Conservation (phyloP, 208 protist genomes). For the Novymonas esmeraldas region DNA sequence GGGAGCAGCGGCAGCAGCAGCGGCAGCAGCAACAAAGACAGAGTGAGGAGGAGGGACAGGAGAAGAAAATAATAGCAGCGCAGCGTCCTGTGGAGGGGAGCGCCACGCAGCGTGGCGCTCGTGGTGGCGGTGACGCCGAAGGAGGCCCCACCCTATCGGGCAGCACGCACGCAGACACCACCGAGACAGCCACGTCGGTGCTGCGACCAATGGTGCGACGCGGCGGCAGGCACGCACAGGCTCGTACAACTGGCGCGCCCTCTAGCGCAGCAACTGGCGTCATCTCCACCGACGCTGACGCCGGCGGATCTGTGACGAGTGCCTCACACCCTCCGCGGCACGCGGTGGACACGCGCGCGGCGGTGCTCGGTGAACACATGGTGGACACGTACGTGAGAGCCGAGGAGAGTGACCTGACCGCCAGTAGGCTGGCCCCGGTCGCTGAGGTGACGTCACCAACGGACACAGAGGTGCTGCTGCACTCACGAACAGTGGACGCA, state of each 20-base stretch:
- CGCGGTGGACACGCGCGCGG: not conserved
- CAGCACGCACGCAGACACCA: not conserved
- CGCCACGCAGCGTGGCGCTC: slow-evolving; percentile 4
- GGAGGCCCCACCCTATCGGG: not conserved
- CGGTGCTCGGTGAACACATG: not conserved
- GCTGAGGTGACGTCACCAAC: slow-evolving; percentile 5
- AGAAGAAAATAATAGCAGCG: not conserved
- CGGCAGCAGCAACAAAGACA: too few species aligned
- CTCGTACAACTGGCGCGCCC: not conserved
- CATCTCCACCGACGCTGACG: not conserved
- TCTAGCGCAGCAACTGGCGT: not conserved
- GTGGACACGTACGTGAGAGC: slow-evolving; percentile 5
- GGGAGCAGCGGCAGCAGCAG: too few species aligned
- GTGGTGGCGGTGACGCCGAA: not conserved
- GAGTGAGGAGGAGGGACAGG: not conserved
- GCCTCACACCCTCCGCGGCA: not conserved
- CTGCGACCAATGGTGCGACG: slow-evolving; percentile 18
- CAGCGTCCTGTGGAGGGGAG: slow-evolving; percentile 12
- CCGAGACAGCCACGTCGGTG: slow-evolving; percentile 18
- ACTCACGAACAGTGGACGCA: slow-evolving; percentile 2
- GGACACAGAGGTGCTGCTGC: slow-evolving; percentile 3
- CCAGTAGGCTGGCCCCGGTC: not conserved
- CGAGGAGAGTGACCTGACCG: not conserved
- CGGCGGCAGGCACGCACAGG: not conserved
- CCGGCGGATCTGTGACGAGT: not conserved